Evolutionary conservation across 495 filamentous ascomycete genomes (phyloP).

Genomic region (Zalerion maritima): DNA sequence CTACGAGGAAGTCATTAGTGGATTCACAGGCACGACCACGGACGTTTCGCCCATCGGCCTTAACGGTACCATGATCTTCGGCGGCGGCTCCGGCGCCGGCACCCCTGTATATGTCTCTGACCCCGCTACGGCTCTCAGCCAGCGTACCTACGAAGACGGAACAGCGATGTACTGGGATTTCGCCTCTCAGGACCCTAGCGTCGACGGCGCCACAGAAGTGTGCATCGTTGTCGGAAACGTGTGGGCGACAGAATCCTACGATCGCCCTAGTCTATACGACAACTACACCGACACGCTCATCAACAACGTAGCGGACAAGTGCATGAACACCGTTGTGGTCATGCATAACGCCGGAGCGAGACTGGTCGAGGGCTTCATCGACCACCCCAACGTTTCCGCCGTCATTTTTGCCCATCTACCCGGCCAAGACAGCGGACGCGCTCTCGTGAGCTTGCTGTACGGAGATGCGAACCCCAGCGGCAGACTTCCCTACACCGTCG

Average conservation of each 20-base stretch:
- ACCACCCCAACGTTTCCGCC: constrained; percentile 48
- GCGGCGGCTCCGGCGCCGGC: constrained; percentile 45
- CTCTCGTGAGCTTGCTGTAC: constrained; percentile 43
- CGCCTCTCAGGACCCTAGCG: constrained; percentile 20
- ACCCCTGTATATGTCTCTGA: constrained; percentile 37
- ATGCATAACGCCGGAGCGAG: constrained; percentile 45
- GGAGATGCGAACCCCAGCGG: constrained; percentile 45
- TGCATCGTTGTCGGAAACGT: constrained; percentile 52
- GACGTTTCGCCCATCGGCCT: constrained; percentile 20
- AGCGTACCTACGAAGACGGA: constrained; percentile 37
- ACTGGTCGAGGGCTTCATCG: constrained; percentile 41
- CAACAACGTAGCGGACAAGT: constrained; percentile 36
- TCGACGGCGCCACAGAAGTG: constrained; percentile 42
- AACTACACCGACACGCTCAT: constrained; percentile 45
- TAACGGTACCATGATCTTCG: constrained; percentile 40
- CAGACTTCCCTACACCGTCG: constrained; percentile 60
- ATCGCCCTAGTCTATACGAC: constrained; percentile 25
- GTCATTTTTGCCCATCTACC: constrained; percentile 47
- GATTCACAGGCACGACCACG: constrained; percentile 11
- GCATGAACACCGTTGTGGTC: constrained; percentile 48
- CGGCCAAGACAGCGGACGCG: constrained; percentile 43
- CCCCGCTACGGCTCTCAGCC: constrained; percentile 44
- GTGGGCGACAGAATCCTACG: constrained; percentile 40
- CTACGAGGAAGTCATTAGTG: constrained; percentile 10
- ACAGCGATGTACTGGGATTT: constrained; percentile 37